Evolutionary conservation across 805 yeast genomes (phyloP).

Genomic region (Candida maltosa): DNA sequence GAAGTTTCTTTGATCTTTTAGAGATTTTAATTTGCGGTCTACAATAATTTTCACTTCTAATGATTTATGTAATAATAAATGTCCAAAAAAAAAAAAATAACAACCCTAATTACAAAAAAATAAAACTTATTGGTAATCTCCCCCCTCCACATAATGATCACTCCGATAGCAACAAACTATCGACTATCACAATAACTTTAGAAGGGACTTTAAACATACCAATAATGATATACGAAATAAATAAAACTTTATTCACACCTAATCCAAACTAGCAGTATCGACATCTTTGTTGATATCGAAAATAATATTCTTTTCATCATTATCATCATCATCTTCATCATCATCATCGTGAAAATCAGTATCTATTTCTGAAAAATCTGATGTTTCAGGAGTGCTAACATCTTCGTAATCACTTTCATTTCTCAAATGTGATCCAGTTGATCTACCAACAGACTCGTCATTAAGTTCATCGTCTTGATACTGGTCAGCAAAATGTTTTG

Average conservation of each 20-base stretch:
- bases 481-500: constrained; percentile 18
- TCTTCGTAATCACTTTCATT: constrained; percentile 13
- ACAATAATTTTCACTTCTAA: too few species aligned
- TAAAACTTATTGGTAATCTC: too few species aligned
- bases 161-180: too few species aligned
- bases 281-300: background rate
- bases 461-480: constrained; percentile 13
- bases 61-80: too few species aligned
- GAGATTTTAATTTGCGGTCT: too few species aligned
- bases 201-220: too few species aligned
- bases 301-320: background rate
- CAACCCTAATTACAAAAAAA: too few species aligned
- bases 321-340: constrained; percentile 6
- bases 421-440: constrained; percentile 3
- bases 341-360: constrained; percentile 7
- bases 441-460: constrained; percentile 2
- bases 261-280: constrained; percentile 6
- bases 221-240: background rate
- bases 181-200: too few species aligned
- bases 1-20: too few species aligned
- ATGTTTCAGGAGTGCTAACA: constrained; percentile 15
- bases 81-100: too few species aligned
- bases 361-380: constrained; percentile 11
- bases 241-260: background rate
- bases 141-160: too few species aligned